phyloP scores from a whole-genome alignment of 2,329 filamentous ascomycete species.

The Fonsecaea multimorphosa region DNA sequence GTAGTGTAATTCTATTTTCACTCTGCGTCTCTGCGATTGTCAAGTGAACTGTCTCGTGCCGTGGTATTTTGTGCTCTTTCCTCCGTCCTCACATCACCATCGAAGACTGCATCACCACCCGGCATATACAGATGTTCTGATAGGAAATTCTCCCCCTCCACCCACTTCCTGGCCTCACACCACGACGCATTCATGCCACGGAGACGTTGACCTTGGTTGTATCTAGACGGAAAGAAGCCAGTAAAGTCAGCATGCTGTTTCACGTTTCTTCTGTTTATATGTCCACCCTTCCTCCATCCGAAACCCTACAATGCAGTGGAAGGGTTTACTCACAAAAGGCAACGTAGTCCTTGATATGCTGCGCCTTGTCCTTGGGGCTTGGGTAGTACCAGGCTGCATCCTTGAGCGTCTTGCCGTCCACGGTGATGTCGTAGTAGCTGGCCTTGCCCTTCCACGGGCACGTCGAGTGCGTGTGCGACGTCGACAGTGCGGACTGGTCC shows the following conservation, averaged over 20 bases:
- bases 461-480: constrained; percentile 55
- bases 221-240: constrained; percentile 2
- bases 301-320: too few species aligned
- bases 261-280: too few species aligned
- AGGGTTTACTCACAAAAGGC: constrained; percentile 68
- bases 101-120: too few species aligned
- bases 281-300: too few species aligned
- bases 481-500: constrained; percentile 44
- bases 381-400: constrained; percentile 68
- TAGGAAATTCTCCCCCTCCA: too few species aligned
- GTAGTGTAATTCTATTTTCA: background rate
- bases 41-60: too few species aligned
- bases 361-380: constrained; percentile 55
- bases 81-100: too few species aligned
- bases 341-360: constrained; percentile 61
- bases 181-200: constrained; percentile 22
- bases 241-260: too few species aligned
- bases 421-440: constrained; percentile 62
- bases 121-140: too few species aligned
- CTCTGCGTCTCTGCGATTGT: background rate
- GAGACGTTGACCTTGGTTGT: constrained; percentile 25
- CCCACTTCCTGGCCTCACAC: too few species aligned
- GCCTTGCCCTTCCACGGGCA: constrained; percentile 66
- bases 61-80: too few species aligned
- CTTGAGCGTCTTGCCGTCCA: constrained; percentile 55